These are phyloP conservation scores for Paecilomyces formosus DNA, from an alignment of 2,329 filamentous ascomycete genomes.

Conservation along the genomic window DNA sequence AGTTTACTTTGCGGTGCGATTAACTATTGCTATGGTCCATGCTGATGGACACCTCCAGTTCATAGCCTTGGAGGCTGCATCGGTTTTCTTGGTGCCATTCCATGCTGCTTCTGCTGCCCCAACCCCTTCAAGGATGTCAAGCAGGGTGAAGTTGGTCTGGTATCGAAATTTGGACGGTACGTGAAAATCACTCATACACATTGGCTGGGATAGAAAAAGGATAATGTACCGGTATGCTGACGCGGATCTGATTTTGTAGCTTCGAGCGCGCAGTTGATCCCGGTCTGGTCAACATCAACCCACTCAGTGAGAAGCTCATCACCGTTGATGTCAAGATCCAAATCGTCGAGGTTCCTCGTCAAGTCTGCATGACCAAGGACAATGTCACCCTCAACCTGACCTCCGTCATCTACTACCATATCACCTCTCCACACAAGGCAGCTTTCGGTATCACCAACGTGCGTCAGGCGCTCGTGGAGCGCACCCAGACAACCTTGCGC, in stretches of 20 bases:
- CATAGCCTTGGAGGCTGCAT: constrained; percentile 66
- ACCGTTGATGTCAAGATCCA: constrained; percentile 99
- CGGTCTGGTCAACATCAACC: constrained; percentile 95
- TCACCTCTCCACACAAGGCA: constrained; percentile 89
- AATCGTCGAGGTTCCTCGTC: constrained; percentile 89
- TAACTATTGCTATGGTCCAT: constrained; percentile 6
- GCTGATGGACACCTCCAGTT: constrained; percentile 41
- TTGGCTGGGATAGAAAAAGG: not conserved
- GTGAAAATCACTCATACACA: constrained; percentile 5
- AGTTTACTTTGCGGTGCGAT: constrained; percentile 23
- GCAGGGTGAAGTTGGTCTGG: constrained; percentile 89
- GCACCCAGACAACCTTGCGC: constrained; percentile 93
- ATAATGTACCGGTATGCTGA: not conserved
- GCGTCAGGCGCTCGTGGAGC: constrained; percentile 91
- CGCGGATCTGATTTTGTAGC: constrained; percentile 22
- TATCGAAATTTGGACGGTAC: constrained; percentile 79
- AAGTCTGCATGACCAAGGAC: constrained; percentile 99
- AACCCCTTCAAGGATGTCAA: constrained; percentile 91
- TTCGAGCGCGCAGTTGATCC: constrained; percentile 96
- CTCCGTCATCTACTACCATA: constrained; percentile 98
- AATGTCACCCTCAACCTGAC: constrained; percentile 92
- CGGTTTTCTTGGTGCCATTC: constrained; percentile 76
- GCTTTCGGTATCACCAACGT: constrained; percentile 95
- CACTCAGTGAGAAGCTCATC: constrained; percentile 78
- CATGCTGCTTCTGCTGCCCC: constrained; percentile 84